phyloP scores from a whole-genome alignment of 1,139 yeast genomes.

The Suhomyces bribrorum region DNA sequence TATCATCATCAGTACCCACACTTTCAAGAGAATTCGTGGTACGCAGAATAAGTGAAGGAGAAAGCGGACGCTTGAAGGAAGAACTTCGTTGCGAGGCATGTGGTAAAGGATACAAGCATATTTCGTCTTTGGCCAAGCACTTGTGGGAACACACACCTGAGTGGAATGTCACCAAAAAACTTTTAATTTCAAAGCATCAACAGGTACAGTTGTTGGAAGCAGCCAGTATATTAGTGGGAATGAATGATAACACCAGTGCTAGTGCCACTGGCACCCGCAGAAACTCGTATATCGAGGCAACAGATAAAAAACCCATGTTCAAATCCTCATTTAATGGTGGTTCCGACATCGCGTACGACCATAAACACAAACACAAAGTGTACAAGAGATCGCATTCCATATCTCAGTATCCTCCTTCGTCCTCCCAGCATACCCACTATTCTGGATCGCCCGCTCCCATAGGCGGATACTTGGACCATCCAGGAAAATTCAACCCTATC shows the following conservation, averaged over 20 bases:
- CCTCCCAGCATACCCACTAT: constrained; percentile 11
- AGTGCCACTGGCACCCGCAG: constrained; percentile 17
- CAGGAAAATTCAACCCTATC: constrained; percentile 13
- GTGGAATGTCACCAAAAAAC: constrained; percentile 82
- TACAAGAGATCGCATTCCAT: constrained; percentile 15
- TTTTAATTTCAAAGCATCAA: constrained; percentile 83
- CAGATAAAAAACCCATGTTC: constrained; percentile 7
- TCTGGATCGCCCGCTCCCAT: constrained; percentile 14
- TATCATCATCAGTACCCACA: constrained; percentile 47
- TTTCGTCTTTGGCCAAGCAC: constrained; percentile 76
- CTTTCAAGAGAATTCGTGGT: constrained; percentile 76
- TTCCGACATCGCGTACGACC: constrained; percentile 2
- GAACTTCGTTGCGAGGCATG: constrained; percentile 86
- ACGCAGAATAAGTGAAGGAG: constrained; percentile 82
- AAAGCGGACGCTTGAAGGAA: constrained; percentile 78
- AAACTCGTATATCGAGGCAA: constrained; percentile 13
- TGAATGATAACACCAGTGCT: constrained; percentile 52
- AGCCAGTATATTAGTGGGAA: constrained; percentile 79
- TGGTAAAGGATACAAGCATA: constrained; percentile 87
- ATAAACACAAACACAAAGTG: constrained; percentile 3
- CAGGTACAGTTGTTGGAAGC: constrained; percentile 88
- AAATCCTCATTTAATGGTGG: constrained; percentile 4
- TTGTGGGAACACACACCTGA: constrained; percentile 85
- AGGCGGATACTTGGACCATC: constrained; percentile 24
- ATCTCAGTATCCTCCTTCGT: constrained; percentile 18